These are phyloP conservation scores for Panaeolus papilionaceus DNA, from an alignment of 768 basidiomycete genomes.

Conservation along the genomic window DNA sequence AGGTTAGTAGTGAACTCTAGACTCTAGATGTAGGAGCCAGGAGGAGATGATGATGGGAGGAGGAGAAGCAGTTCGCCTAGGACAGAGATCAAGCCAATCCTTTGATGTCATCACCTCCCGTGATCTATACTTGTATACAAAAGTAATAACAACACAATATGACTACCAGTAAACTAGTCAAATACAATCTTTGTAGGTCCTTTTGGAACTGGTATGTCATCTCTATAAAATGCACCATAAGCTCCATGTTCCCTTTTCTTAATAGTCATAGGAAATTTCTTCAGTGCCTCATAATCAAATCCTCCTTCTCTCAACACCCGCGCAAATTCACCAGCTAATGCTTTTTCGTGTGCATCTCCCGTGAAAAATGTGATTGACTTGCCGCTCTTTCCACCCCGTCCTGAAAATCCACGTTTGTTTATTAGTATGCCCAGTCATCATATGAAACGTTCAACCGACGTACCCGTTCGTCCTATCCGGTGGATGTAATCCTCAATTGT, in stretches of 20 bases:
- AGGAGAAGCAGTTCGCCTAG: neutral
- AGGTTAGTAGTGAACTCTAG: slow-evolving; percentile 2
- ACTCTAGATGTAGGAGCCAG: neutral
- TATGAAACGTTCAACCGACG: slow-evolving; percentile 29
- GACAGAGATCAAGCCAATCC: slow-evolving; percentile 13
- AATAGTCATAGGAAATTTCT: slow-evolving; percentile 94
- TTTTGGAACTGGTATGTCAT: slow-evolving; percentile 64
- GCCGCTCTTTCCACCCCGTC: slow-evolving; percentile 88
- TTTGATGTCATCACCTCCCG: slow-evolving; percentile 25
- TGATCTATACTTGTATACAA: slow-evolving; percentile 15
- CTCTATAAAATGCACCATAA: slow-evolving; percentile 87
- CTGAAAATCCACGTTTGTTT: slow-evolving; percentile 40
- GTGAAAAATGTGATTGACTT: slow-evolving; percentile 98
- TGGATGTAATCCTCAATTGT: slow-evolving; percentile 95
- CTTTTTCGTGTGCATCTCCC: slow-evolving; percentile 82
- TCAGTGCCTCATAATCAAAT: slow-evolving; percentile 76
- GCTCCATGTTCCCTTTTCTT: slow-evolving; percentile 94
- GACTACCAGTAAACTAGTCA: slow-evolving; percentile 30
- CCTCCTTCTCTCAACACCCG: slow-evolving; percentile 89
- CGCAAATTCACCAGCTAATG: slow-evolving; percentile 92
- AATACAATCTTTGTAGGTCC: slow-evolving; percentile 84
- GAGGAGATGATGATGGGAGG: slow-evolving; percentile 12
- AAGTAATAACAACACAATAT: neutral
- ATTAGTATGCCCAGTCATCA: slow-evolving; percentile 15
- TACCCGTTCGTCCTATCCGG: slow-evolving; percentile 89